A percentile compares a stretch with the other conserved stretches of the same genome.
These are phyloP conservation scores for Irineochytrium annulatum DNA, from an alignment of 192 early-diverging fungal genomes.

Conservation along the genomic window DNA sequence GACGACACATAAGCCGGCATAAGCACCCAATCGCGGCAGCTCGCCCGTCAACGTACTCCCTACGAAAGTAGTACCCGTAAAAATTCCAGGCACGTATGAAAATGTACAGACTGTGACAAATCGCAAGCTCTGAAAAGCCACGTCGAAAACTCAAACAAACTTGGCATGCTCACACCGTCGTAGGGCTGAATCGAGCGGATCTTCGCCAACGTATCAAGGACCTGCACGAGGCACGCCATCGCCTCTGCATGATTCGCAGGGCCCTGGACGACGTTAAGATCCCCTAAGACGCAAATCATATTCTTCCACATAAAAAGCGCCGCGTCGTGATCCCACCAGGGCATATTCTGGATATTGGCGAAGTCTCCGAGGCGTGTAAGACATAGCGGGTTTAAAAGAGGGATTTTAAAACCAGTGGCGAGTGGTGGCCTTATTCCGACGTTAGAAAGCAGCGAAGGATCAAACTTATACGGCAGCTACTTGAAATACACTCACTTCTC, in stretches of 20 bases:
- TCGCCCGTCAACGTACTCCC: conserved; percentile 58
- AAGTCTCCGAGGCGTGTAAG: too few relatives aligned
- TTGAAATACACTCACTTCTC: too few relatives aligned
- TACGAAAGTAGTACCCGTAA: conserved; percentile 17
- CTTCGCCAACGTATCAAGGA: conserved; percentile 54
- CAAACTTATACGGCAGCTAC: too few relatives aligned
- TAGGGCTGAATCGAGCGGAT: conserved; percentile 57
- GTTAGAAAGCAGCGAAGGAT: background rate
- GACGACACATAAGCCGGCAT: conserved; percentile 73
- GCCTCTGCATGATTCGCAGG: conserved; percentile 60
- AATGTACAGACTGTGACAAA: conserved; percentile 45
- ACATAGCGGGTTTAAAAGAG: background rate
- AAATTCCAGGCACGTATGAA: too few relatives aligned
- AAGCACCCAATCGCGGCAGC: conserved; percentile 65
- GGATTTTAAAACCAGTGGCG: conserved; percentile 1
- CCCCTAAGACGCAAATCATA: conserved; percentile 69
- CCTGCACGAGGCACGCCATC: conserved; percentile 58
- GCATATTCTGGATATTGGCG: conserved; percentile 38
- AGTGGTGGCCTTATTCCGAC: background rate
- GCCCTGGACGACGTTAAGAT: conserved; percentile 63
- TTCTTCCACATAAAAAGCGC: conserved; percentile 71
- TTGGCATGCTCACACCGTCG: conserved; percentile 51
- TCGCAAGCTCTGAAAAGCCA: conserved; percentile 76
- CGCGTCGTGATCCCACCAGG: conserved; percentile 36
- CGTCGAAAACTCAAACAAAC: conserved; percentile 68